Conservation (phyloP, 805 yeast genomes). For the Ogataea haglerorum region DNA sequence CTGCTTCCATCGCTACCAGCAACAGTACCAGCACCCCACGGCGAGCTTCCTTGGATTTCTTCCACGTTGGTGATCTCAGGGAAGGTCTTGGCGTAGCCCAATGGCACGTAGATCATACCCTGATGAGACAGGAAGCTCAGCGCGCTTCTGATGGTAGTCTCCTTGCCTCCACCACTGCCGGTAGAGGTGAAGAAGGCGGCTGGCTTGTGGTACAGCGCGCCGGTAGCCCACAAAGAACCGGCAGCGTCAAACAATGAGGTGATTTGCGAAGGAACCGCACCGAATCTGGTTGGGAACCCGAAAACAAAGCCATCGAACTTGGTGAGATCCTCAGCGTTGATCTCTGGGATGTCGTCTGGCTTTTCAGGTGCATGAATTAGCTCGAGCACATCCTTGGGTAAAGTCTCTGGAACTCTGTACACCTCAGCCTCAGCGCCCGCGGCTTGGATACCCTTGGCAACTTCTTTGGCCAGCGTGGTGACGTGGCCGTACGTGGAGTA, state of each 20-base stretch:
- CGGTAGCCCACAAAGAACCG: slow-evolving; percentile 76
- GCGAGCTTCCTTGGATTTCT: slow-evolving; percentile 75
- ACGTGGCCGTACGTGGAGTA: slow-evolving; percentile 83
- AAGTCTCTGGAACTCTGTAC: slow-evolving; percentile 75
- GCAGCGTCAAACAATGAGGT: slow-evolving; percentile 73
- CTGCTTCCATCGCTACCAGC: slow-evolving; percentile 81
- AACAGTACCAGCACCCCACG: slow-evolving; percentile 84
- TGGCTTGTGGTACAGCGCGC: slow-evolving; percentile 69
- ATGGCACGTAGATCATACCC: slow-evolving; percentile 76
- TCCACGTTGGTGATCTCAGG: slow-evolving; percentile 50
- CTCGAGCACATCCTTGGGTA: slow-evolving; percentile 54
- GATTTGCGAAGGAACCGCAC: slow-evolving; percentile 77
- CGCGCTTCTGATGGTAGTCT: slow-evolving; percentile 61
- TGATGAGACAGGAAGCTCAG: slow-evolving; percentile 70
- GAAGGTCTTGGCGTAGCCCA: slow-evolving; percentile 63
- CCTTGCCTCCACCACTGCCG: slow-evolving; percentile 86
- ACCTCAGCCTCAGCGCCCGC: slow-evolving; percentile 70
- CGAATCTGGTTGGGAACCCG: slow-evolving; percentile 86
- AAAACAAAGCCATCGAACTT: slow-evolving; percentile 78
- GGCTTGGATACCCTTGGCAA: slow-evolving; percentile 62
- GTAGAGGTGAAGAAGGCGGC: slow-evolving; percentile 72
- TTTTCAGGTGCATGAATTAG: slow-evolving; percentile 62
- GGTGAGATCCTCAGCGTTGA: slow-evolving; percentile 53
- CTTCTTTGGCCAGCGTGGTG: slow-evolving; percentile 60
- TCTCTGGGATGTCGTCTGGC: slow-evolving; percentile 56